Base-by-base conservation (phyloP, 768 basidiomycete genomes). In the Lactarius akahatsu region DNA sequence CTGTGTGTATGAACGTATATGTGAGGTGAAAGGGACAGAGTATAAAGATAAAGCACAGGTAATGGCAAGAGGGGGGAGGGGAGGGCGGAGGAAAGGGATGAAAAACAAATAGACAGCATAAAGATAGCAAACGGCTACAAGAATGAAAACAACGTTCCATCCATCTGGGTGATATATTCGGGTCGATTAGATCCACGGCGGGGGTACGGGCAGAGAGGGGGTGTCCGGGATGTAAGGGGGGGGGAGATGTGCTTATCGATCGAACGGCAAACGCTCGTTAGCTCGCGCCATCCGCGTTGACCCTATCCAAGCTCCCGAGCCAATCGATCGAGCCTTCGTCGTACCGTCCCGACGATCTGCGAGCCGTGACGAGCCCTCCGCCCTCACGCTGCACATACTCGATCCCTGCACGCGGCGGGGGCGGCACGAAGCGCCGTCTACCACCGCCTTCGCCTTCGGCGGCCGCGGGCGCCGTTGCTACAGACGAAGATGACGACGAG, bases 331-430 rank as follows among this genome's bases (percentile, higher is more conserved):
- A 36, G n/a, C 50, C 1, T 15, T 40, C 58, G 4, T 34, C 50
- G 40, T 62, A 45, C 8, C 40, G 40, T 8, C 13, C 60, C 18
- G 57, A 52, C 41, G 54, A 57, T 20, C 62, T 59, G 18, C 50
- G 56, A 40, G 63, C 62, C 38, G 60, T 62, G 38, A 62, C 2
- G 32, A 70, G 55, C 16, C 69, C 67, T 15, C 67, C 69, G 7
- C 36, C 62, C 3, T 20, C n/a, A 26, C 38, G 56, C n/a, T 50
- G 57, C 54, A 63, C 62, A 36, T 68, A 43, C 60, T 64, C 63
- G 43, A 63, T 43, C 4, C 66, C 69, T 2, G 50, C 9, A 9
- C 67, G 63, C 10, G 69, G 62, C 11, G 56, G 36, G 1, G 63
- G 66, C 23, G 40, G 59, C 20, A 60, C 63, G 32, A 70, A 70